phyloP scores from a whole-genome alignment of 176 grass and related monocot species.

The Dendrocalamus sinicus region DNA sequence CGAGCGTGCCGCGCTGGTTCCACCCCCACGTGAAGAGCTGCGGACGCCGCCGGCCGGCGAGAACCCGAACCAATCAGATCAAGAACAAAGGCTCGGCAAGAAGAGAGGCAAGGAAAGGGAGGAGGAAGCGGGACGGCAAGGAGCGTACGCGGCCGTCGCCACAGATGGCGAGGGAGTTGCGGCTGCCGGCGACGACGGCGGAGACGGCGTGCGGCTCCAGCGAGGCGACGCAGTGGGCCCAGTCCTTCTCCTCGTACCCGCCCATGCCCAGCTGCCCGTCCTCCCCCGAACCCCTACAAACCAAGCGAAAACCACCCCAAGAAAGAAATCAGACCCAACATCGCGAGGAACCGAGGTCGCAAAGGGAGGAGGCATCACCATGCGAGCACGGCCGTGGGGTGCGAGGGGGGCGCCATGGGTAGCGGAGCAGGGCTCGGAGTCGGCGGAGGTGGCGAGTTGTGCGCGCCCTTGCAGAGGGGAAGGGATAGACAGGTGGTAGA shows the following conservation, averaged over 20 bases:
- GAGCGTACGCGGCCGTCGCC: constrained; percentile 62
- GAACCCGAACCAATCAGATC: constrained; percentile 10
- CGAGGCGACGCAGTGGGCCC: constrained; percentile 48
- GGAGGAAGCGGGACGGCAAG: background rate
- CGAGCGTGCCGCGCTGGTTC: constrained; percentile 96
- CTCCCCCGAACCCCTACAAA: constrained; percentile 79
- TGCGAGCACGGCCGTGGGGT: constrained; percentile 56
- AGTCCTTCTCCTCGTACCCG: constrained; percentile 73
- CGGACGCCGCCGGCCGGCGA: constrained; percentile 4
- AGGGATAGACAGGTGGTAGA: background rate
- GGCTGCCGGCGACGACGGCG: constrained; percentile 83
- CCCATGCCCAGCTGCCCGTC: constrained; percentile 93
- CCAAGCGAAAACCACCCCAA: background rate
- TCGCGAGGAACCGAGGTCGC: background rate
- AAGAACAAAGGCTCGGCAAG: background rate
- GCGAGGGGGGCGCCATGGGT: constrained; percentile 43
- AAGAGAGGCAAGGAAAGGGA: background rate
- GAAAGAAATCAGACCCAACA: background rate
- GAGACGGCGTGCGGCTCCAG: constrained; percentile 60
- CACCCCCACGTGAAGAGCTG: constrained; percentile 99
- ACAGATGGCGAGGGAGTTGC: constrained; percentile 97
- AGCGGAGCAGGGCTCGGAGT: background rate
- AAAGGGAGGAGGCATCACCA: constrained; percentile 41
- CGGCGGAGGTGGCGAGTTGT: background rate
- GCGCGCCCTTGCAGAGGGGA: background rate